Evolutionary conservation across 495 filamentous ascomycete genomes (phyloP), one percentile per base, ranked within the genome.

Genomic region (Rhizodiscina lignyota): DNA sequence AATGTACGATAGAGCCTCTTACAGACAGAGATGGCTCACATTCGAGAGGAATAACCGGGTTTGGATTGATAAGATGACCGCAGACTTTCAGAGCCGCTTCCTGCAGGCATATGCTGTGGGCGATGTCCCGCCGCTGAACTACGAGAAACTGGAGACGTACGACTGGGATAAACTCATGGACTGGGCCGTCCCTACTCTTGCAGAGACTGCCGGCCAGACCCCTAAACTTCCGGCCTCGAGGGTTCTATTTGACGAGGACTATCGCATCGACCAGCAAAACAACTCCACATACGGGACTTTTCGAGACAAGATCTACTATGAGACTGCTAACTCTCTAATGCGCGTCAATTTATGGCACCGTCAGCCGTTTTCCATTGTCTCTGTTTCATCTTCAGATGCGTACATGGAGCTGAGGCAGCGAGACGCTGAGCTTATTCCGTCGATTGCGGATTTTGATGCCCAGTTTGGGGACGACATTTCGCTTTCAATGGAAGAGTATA

Each of bases 31-130:
- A 26, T 89, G 77, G 67, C 61, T 58, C 20, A 56, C 43, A 4
- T 53, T 79, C 8, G 62, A 68, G 10, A 67, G 60, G 31, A 10
- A 11, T 10, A 5, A 24, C 11, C 17, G 8, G 10, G 5, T 19
- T 23, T 10, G 10, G 10, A 12, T 92, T 28, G 62, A 77, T 4
- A 70, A 72, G 36, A 57, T 96, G 48, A 74, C 77, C 19, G 56
- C 58, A n/a, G 73, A 80, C 41, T 92, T 96, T 49, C 79, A 83
- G 41, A 63, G 73, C 21, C 61, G 62, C 12, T 94, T 83, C 50
- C 55, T 85, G 15, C 63, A 68, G 28, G 91, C 82, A 0, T 96
- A 94, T 47, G 68, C 68, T 33, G 62, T 66, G 2, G 67, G 68
- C 5, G 60, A 77, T 34, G 41, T 96, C 0, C 77, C 79, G 2